Evolutionary conservation across 371 early-diverging fungal genomes (phyloP).

Genomic region (Catenaria anguillulae): DNA sequence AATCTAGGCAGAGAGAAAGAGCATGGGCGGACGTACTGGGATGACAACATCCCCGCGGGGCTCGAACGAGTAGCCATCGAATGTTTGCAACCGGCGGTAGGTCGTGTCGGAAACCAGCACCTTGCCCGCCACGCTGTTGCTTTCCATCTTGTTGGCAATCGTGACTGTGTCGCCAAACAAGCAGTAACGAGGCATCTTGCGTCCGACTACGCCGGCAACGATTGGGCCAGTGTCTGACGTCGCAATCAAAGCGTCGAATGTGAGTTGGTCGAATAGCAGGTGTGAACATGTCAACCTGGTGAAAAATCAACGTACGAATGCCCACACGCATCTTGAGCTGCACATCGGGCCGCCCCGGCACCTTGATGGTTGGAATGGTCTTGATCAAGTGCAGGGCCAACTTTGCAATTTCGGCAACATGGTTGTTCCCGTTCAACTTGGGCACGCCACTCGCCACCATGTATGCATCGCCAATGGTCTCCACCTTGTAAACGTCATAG

Average conservation of each 20-base stretch:
- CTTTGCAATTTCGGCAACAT: constrained; percentile 18
- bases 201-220: background rate
- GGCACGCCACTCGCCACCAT: constrained; percentile 14
- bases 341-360: constrained; percentile 19
- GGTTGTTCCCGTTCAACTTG: constrained; percentile 1
- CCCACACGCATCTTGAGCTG: background rate
- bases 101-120: no score
- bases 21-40: no score
- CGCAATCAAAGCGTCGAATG: no score
- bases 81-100: no score
- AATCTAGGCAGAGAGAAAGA: no score
- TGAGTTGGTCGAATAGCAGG: background rate
- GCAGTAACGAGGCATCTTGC: constrained; percentile 11
- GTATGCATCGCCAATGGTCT: constrained; percentile 24
- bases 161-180: constrained; percentile 21
- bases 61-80: no score
- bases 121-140: no score
- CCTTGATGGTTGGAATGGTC: constrained; percentile 17
- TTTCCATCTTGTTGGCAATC: constrained; percentile 19
- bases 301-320: no score
- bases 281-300: no score
- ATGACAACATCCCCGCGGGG: no score
- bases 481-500: constrained; percentile 25
- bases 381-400: constrained; percentile 20
- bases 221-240: background rate